Evolutionary conservation across 805 yeast species (phyloP), one percentile per base, ranked within the genome.

Genomic region (Saccharomycopsis sp.): DNA sequence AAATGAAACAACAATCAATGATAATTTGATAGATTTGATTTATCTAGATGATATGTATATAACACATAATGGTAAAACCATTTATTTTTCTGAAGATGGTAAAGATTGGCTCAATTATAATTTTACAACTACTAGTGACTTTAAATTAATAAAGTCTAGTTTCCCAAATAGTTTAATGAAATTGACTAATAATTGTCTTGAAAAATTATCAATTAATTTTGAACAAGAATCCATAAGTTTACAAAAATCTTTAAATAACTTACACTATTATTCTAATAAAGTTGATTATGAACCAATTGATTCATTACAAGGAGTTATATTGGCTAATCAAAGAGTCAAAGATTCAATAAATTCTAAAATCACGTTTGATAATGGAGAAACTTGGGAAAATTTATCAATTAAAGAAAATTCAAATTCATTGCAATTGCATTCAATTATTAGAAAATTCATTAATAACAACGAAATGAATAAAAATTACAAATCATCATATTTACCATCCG

Each of bases 231-330:
- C n/a, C n/a, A 8, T 23, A 23, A 23, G 26, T 6, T 23, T 23
- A 23, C 10, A 23, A 23, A 23, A 10, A 23, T 6, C n/a, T 23
- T 23, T 40, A 12, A 30, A 31, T 4, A 4, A 34, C 4, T 13
- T 41, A 13, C 21, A 37, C 5, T 21, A 32, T 26, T 31, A 18
- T 21, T 13, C 20, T 23, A 21, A 33, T 4, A 38, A 42, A 18
- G 46, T 58, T n/a, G 72, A 70, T 8, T 54, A 62, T 31, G 60
- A 66, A 21, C 53, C 57, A 13, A 53, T 69, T 14, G 61, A 60
- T 20, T 67, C 66, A 44, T 62, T 76, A 14, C 81, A 76, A 43
- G 87, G 87, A 12, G 65, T 72, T 12, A 69, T 80, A 23, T 10
- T 23, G 10, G 26, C 10, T 23, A 23, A 23, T 23, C 6, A 23